These are phyloP conservation scores for Podospora pseudoanserina DNA, from an alignment of 495 filamentous ascomycete species.

Conservation along the genomic window DNA sequence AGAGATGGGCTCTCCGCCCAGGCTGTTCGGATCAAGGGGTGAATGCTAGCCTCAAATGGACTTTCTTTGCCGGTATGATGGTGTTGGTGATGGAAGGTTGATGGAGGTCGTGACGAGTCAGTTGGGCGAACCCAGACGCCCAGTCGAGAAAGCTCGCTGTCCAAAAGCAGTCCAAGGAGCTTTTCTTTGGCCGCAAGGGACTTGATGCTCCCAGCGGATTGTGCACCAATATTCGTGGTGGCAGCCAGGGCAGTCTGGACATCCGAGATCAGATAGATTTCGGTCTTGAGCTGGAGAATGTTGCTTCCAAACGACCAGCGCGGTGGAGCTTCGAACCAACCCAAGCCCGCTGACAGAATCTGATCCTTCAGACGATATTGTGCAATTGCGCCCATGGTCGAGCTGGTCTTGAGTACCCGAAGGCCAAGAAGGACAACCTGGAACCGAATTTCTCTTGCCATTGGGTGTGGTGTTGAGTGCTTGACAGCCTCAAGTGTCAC, in stretches of 20 bases:
- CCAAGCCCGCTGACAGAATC: conserved; percentile 76
- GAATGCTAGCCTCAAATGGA: conserved; percentile 52
- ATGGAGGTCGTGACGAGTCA: conserved; percentile 44
- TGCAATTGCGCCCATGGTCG: conserved; percentile 53
- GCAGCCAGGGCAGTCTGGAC: conserved; percentile 59
- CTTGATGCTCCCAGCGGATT: conserved; percentile 53
- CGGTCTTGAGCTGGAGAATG: conserved; percentile 85
- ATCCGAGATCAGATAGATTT: conserved; percentile 77
- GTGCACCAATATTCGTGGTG: conserved; percentile 54
- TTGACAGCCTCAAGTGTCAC: conserved; percentile 69
- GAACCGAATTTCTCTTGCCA: conserved; percentile 87
- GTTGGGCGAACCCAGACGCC: conserved; percentile 87
- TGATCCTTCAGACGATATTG: conserved; percentile 82
- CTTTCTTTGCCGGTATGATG: conserved; percentile 37
- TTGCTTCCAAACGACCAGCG: conserved; percentile 97
- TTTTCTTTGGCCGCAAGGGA: conserved; percentile 75
- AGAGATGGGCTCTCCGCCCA: conserved; percentile 81
- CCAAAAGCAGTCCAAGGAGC: conserved; percentile 69
- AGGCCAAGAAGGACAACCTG: conserved; percentile 81
- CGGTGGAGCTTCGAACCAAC: conserved; percentile 81
- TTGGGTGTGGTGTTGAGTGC: conserved; percentile 69
- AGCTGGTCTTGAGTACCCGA: conserved; percentile 66
- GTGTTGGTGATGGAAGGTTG: conserved; percentile 20
- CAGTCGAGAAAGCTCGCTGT: conserved; percentile 80
- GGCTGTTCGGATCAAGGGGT: conserved; percentile 67